A percentile compares a stretch with the other conserved stretches of the same genome.
phyloP scores from a whole-genome alignment of 305 asterid species.

The Euphrasia arctica region DNA sequence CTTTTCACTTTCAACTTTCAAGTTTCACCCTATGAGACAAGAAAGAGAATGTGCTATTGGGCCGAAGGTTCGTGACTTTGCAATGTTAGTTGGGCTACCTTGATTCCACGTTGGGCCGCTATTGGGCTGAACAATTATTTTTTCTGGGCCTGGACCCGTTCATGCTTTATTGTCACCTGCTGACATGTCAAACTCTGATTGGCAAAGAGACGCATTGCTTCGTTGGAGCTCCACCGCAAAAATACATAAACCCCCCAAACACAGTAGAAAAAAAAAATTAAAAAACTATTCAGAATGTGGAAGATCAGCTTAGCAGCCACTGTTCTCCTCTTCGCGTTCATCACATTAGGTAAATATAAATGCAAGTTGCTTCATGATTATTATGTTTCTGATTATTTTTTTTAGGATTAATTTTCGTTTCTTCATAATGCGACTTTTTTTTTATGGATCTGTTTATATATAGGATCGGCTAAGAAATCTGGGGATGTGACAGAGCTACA shows the following conservation, averaged over 20 bases:
- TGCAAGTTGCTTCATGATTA: not conserved
- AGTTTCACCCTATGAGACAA: too few species aligned
- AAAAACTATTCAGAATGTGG: constrained; percentile 30
- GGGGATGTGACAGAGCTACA: constrained; percentile 81
- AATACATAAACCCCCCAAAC: not conserved
- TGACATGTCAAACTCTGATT: constrained; percentile 45
- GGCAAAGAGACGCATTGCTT: constrained; percentile 28
- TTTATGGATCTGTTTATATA: constrained; percentile 10
- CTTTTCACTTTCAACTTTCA: too few species aligned
- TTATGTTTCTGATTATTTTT: not conserved
- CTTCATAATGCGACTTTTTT: not conserved
- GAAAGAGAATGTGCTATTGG: too few species aligned
- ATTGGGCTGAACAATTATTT: too few species aligned
- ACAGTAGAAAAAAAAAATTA: not conserved
- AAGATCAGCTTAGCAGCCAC: constrained; percentile 29
- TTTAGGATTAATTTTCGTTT: not conserved
- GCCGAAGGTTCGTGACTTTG: too few species aligned
- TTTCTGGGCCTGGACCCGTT: too few species aligned
- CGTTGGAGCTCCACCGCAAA: constrained; percentile 36
- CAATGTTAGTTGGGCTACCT: too few species aligned
- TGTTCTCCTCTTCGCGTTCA: constrained; percentile 32
- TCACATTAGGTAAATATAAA: constrained; percentile 41
- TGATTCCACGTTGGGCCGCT: too few species aligned
- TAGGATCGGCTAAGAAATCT: constrained; percentile 74
- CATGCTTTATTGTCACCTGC: not conserved